Conservation (phyloP, 2,329 filamentous ascomycete species). For the Triangularia setosa region DNA sequence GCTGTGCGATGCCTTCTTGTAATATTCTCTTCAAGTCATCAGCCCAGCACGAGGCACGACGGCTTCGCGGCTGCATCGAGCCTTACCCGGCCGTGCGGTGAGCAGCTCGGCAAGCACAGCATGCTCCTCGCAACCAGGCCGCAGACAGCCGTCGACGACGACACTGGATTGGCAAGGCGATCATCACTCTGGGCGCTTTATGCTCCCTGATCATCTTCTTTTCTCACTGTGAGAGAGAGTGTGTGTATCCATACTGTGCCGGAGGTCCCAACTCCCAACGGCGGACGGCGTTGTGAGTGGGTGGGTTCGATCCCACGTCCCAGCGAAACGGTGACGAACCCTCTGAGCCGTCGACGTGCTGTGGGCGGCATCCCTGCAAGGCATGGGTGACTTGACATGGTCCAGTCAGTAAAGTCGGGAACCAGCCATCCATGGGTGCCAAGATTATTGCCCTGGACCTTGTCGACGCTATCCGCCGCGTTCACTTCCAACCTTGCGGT, state of each 20-base stretch:
- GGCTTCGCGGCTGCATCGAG: constrained; percentile 16
- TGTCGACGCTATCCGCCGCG: constrained; percentile 20
- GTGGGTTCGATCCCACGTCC: constrained; percentile 14
- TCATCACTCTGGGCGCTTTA: background rate
- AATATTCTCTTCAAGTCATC: constrained; percentile 3
- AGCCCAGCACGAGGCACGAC: constrained; percentile 1
- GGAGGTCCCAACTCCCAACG: constrained; percentile 6
- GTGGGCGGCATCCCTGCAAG: constrained; percentile 19
- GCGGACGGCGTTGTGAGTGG: background rate
- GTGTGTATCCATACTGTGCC: background rate
- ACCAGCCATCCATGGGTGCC: constrained; percentile 14
- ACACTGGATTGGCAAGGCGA: constrained; percentile 7
- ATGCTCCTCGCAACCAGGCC: constrained; percentile 11
- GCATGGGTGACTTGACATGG: constrained; percentile 20
- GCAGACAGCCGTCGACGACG: constrained; percentile 2
- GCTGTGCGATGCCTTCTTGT: constrained; percentile 17
- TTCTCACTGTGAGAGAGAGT: background rate
- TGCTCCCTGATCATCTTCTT: background rate
- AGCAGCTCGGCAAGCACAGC: background rate
- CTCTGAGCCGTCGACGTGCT: constrained; percentile 11
- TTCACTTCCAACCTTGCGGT: constrained; percentile 22
- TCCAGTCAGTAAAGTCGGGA: constrained; percentile 13
- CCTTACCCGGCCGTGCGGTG: constrained; percentile 10
- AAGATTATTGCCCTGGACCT: constrained; percentile 19
- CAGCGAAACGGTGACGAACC: constrained; percentile 25